Evolutionary conservation across 2,329 filamentous ascomycete genomes (phyloP), one percentile per base, ranked within the genome.

Genomic region (Pestalotiopsis sp.): DNA sequence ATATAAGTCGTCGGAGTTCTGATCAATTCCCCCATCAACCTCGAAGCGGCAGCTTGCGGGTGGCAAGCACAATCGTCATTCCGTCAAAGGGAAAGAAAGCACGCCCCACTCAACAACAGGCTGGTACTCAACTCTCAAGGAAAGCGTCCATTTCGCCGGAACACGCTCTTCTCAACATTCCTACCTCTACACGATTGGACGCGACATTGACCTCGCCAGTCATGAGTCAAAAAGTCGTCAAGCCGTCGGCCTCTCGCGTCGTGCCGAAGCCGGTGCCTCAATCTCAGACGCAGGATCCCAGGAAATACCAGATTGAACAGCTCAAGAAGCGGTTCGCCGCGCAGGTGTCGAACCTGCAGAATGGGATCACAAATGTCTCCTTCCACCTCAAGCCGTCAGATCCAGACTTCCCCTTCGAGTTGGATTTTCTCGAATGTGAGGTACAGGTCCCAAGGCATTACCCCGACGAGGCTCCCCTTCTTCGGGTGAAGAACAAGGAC

Each of bases 391-490:
- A 81, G 13, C 93, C 93, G 4, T 94, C 93, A 5, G 93, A 96
- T 76, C 93, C 93, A 0, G 93, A 96, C 75, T 95, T 96, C 74
- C 92, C 93, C 0, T 95, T 93, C 78, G 92, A 94, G 70, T 83
- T 95, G 75, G 86, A 89, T 31, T 83, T 86, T 52, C 83, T 96
- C 40, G 85, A 92, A 56, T 95, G 92, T 77, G 84, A 89, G 58
- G 81, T 96, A 49, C 85, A 83, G 65, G 84, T 96, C 23, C 93
- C 93, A 1, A 77, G 76, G 11, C 80, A 79, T 20, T 95, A 93
- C 78, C 93, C 92, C 20, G 79, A 81, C 52, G 79, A 80, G 57
- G 81, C 81, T 36, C 90, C 93, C 49, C 82, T 81, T 17, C 81
- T 96, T 66, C 85, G 85, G 20, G 88, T 95, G 65, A 84, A 80